Evolutionary conservation across 2,329 filamentous ascomycete genomes (phyloP).

Genomic region (Apiospora koreana): DNA sequence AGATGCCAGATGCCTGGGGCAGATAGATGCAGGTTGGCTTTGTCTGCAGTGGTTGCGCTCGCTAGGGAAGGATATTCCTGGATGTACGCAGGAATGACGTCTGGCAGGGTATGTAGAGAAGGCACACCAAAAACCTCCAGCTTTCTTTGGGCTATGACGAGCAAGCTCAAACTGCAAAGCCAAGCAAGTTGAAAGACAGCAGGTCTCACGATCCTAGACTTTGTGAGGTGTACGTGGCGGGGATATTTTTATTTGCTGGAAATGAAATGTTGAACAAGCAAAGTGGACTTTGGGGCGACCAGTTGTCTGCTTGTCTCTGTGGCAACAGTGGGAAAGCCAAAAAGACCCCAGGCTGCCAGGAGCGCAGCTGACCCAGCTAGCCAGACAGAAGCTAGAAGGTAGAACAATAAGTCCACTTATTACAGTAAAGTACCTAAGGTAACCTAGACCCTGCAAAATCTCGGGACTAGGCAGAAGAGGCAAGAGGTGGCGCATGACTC

Average conservation of each 20-base stretch:
- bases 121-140: not conserved
- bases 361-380: not conserved
- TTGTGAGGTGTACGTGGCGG: not conserved
- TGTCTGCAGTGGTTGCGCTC: not conserved
- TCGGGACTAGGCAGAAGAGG: not conserved
- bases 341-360: too few relatives aligned
- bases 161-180: not conserved
- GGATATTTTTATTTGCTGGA: constrained; percentile 4
- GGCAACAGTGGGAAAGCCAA: not conserved
- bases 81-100: not conserved
- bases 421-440: too few relatives aligned
- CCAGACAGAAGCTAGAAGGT: too few relatives aligned
- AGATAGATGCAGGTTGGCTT: not conserved
- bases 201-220: not conserved
- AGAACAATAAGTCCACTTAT: too few relatives aligned
- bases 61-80: not conserved
- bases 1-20: not conserved
- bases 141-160: not conserved
- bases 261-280: not conserved
- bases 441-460: not conserved
- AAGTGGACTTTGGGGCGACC: constrained; percentile 1
- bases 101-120: not conserved
- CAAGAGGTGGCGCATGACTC: not conserved
- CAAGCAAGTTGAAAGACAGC: not conserved
- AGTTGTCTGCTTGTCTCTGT: not conserved